Conservation (phyloP, 345 rosid genomes). For the Salix koriyanagi region DNA sequence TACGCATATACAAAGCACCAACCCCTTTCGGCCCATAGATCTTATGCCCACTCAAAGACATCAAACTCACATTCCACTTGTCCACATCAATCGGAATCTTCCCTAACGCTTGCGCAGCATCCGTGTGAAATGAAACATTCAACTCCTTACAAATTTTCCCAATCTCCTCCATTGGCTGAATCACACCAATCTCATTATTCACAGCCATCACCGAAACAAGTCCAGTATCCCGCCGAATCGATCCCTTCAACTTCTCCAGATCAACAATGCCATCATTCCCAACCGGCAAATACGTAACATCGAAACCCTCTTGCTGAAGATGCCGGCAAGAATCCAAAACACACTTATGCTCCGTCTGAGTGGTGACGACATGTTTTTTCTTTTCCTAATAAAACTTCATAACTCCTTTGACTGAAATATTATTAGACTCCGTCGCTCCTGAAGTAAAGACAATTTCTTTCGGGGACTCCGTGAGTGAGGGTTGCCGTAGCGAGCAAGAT, state of each 20-base stretch:
- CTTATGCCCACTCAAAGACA: slow-evolving; percentile 94
- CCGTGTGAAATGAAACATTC: slow-evolving; percentile 80
- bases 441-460: slow-evolving; percentile 88
- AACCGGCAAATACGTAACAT: slow-evolving; percentile 86
- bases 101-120: slow-evolving; percentile 92
- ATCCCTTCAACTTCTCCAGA: slow-evolving; percentile 50
- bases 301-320: slow-evolving; percentile 90
- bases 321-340: slow-evolving; percentile 93
- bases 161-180: slow-evolving; percentile 90
- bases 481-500: slow-evolving; percentile 66
- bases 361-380: slow-evolving; percentile 84
- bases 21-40: slow-evolving; percentile 90
- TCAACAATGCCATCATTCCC: slow-evolving; percentile 67
- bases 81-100: slow-evolving; percentile 88
- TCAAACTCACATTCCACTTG: slow-evolving; percentile 84
- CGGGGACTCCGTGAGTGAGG: slow-evolving; percentile 93
- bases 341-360: slow-evolving; percentile 97
- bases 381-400: slow-evolving; percentile 89
- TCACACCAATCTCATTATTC: slow-evolving; percentile 92
- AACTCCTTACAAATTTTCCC: slow-evolving; percentile 77
- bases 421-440: slow-evolving; percentile 94
- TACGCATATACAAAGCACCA: slow-evolving; percentile 83
- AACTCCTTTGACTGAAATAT: slow-evolving; percentile 80
- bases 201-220: slow-evolving; percentile 90
- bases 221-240: slow-evolving; percentile 80